phyloP scores from a whole-genome alignment of 2,329 filamentous ascomycete species.

The Colletotrichum camelliae region DNA sequence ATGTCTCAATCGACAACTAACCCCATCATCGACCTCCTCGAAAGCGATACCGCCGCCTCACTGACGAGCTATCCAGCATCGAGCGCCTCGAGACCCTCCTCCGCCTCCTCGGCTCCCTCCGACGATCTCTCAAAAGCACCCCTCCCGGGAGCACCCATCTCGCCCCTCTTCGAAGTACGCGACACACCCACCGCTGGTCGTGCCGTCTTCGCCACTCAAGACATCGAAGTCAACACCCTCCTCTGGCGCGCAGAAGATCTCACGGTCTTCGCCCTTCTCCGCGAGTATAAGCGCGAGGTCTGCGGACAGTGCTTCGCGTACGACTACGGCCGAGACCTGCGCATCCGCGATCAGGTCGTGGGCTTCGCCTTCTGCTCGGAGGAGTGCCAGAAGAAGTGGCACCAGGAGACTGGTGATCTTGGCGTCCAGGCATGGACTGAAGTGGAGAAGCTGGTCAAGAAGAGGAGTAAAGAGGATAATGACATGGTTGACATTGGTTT shows the following conservation, averaged over 20 bases:
- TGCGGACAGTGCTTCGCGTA: conserved; percentile 14
- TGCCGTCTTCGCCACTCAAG: conserved; percentile 7
- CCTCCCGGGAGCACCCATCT: neutral
- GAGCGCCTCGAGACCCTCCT: conserved; percentile 30
- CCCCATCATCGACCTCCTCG: neutral
- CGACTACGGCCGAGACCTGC: conserved; percentile 8
- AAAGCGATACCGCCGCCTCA: neutral
- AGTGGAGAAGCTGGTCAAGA: conserved; percentile 11
- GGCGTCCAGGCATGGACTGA: conserved; percentile 13
- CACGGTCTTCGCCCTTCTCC: conserved; percentile 2
- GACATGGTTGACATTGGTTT: neutral
- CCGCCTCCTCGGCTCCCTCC: neutral
- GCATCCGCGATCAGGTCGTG: neutral
- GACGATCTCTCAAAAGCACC: neutral
- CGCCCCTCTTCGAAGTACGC: conserved; percentile 8
- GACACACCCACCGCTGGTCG: conserved; percentile 13
- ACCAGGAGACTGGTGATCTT: neutral
- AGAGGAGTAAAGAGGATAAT: neutral
- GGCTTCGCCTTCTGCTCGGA: conserved; percentile 13
- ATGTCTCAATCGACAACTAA: neutral
- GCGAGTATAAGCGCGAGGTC: conserved; percentile 17
- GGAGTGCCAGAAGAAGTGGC: neutral
- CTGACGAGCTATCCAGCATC: conserved; percentile 17
- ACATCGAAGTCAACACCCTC: neutral
- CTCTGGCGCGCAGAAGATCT: conserved; percentile 17